These are phyloP conservation scores for Penicillium verhagenii DNA, from an alignment of 495 filamentous ascomycete genomes.

Conservation along the genomic window DNA sequence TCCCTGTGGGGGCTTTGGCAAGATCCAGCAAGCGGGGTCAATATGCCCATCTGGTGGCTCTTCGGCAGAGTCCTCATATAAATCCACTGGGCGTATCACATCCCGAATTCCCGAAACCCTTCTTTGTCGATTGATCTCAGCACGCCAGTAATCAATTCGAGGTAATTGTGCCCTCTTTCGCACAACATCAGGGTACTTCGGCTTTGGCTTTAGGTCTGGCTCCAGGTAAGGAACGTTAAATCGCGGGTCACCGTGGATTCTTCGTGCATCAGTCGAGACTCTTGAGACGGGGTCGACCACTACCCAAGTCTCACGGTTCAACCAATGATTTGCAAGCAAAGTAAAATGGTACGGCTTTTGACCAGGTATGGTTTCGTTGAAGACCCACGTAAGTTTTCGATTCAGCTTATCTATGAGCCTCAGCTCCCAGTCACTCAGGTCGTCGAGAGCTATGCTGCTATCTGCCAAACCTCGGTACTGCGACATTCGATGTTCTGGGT, in stretches of 20 bases:
- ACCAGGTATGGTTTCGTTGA: constrained; percentile 39
- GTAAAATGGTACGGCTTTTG: constrained; percentile 44
- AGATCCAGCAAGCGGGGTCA: constrained; percentile 42
- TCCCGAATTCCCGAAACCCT: constrained; percentile 25
- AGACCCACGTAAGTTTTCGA: constrained; percentile 41
- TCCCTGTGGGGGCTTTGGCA: constrained; percentile 45
- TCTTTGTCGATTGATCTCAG: constrained; percentile 36
- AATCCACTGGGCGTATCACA: constrained; percentile 25
- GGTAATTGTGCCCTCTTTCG: constrained; percentile 25
- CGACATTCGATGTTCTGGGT: background rate
- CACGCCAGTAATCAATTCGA: constrained; percentile 43
- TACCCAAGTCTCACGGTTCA: constrained; percentile 42
- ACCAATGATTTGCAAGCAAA: constrained; percentile 44
- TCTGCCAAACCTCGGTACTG: background rate
- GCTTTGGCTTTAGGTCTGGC: constrained; percentile 15
- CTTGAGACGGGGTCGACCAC: constrained; percentile 41
- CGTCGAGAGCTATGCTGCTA: background rate
- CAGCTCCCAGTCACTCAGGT: constrained; percentile 39
- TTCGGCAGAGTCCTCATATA: constrained; percentile 39
- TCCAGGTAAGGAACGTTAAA: constrained; percentile 33
- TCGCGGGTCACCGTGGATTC: constrained; percentile 38
- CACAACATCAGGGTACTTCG: constrained; percentile 26
- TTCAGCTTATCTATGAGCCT: constrained; percentile 35
- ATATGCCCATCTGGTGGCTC: constrained; percentile 41
- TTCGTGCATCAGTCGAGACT: constrained; percentile 31